These are phyloP conservation scores for Tuctoria greenei DNA, from an alignment of 176 grass and related monocot species.

Conservation along the genomic window DNA sequence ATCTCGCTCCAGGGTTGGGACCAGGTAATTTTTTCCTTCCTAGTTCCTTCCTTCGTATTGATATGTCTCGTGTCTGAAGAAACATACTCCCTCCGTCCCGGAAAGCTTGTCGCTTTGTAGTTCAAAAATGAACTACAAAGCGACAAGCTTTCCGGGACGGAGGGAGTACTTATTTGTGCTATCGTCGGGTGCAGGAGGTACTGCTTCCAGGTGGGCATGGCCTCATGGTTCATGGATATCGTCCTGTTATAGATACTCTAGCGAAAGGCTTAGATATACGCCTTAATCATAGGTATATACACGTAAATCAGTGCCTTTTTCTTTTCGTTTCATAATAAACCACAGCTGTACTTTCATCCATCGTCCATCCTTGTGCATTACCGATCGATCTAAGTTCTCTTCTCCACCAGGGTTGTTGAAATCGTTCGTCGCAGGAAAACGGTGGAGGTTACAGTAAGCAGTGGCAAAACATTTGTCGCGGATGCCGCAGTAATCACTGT, in stretches of 20 bases:
- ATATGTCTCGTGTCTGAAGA: too few species aligned
- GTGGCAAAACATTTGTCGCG: conserved; percentile 77
- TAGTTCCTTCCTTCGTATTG: too few species aligned
- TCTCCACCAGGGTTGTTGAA: conserved; percentile 71
- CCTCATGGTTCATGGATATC: conserved; percentile 98
- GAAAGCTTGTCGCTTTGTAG: too few species aligned
- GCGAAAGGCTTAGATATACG: conserved; percentile 95
- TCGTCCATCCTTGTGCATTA: conserved; percentile 3
- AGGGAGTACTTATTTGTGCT: too few species aligned
- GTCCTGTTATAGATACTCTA: conserved; percentile 91
- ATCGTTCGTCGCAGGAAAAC: conserved; percentile 79
- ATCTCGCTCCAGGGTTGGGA: conserved; percentile 92
- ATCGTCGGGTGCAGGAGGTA: conserved; percentile 82
- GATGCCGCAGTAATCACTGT: conserved; percentile 82
- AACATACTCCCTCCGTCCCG: too few species aligned
- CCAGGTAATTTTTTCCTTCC: conserved; percentile 42
- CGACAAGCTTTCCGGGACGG: too few species aligned
- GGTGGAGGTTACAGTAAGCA: conserved; percentile 86
- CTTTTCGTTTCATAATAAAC: neutral
- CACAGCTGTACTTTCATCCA: neutral
- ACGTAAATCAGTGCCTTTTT: conserved; percentile 16
- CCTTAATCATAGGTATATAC: conserved; percentile 71
- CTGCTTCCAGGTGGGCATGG: conserved; percentile 97
- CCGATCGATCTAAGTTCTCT: conserved; percentile 42
- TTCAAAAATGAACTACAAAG: too few species aligned